These are phyloP conservation scores for Mucor plumbeus DNA, from an alignment of 371 early-diverging fungal genomes.

Conservation along the genomic window DNA sequence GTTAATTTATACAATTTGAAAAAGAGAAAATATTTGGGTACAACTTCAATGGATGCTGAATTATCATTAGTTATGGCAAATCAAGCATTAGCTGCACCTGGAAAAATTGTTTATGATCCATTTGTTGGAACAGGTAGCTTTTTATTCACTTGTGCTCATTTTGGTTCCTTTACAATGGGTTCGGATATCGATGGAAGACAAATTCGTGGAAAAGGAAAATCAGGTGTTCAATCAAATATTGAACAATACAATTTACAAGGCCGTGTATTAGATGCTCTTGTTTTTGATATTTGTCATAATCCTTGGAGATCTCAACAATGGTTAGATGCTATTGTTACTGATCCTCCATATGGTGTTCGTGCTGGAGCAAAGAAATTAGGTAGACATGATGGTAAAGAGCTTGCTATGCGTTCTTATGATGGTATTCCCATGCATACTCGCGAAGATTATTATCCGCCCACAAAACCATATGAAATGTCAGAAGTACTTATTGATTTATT, in stretches of 20 bases:
- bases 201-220: constrained; percentile 86
- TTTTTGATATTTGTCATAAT: constrained; percentile 89
- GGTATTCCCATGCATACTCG: constrained; percentile 68
- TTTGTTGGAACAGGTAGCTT: constrained; percentile 97
- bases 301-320: constrained; percentile 78
- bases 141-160: constrained; percentile 89
- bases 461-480: constrained; percentile 93
- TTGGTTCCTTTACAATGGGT: constrained; percentile 92
- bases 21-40: constrained; percentile 92
- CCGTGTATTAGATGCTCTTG: constrained; percentile 80
- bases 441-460: constrained; percentile 85
- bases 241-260: constrained; percentile 80
- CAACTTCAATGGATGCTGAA: constrained; percentile 98
- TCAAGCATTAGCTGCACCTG: constrained; percentile 80
- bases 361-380: constrained; percentile 96
- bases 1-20: constrained; percentile 87
- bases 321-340: constrained; percentile 87
- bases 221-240: constrained; percentile 68
- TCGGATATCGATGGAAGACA: constrained; percentile 98
- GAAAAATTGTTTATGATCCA: constrained; percentile 93
- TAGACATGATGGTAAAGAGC: constrained; percentile 65
- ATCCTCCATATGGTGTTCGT: constrained; percentile 97
- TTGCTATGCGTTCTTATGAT: constrained; percentile 59
- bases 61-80: constrained; percentile 96
- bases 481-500: constrained; percentile 87